Evolutionary conservation across 73 alveolate genomes (phyloP), one percentile per base, ranked within the genome.

Genomic region (Stentor coeruleus): DNA sequence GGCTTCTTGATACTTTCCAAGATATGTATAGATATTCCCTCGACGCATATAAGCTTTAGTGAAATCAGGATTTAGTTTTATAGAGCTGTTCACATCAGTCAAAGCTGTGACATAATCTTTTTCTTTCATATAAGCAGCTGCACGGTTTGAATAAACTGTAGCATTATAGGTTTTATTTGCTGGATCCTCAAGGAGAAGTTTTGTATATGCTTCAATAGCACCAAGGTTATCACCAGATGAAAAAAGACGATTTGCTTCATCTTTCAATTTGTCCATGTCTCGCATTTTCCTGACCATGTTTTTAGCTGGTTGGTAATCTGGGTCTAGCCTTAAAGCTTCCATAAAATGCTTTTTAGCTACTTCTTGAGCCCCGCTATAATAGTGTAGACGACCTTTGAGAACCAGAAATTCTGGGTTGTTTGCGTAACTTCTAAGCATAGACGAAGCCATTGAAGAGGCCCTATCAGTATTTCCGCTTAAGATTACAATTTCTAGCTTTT

Each of bases 11-110:
- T 77, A 92, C 87, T 95, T 87, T 82, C 93, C 96, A 39, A 88
- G 90, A 83, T 84, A 92, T 60, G 86, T 81, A 81, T 89, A 84
- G 39, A 95, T 80, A 82, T 95, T 94, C 3, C 98, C 98, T 85
- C 99, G 85, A 85, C 98, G 95, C 73, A 97, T 84, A 88, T 94
- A 95, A 6, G 98, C 97, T 76, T 95, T 95, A 4, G 95, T 88
- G 87, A 95, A 95, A 35, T 87, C 87, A 4, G 94, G 96, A 84
- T 97, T 95, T 49, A 86, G 59, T 59, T 89, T 94, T 57, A 97
- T 93, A 20, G 99, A 94, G 74, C 82, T 81, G 85, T 91, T 92
- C 39, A 87, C 86, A 85, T 97, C 99, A 74, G 82, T 76, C 38
- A 97, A 84, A n/a, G 99, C 99, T 58, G 91, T 91, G 76, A 76